Base-by-base conservation (phyloP, 2,329 filamentous ascomycete genomes). In the Colletotrichum higginsianum region DNA sequence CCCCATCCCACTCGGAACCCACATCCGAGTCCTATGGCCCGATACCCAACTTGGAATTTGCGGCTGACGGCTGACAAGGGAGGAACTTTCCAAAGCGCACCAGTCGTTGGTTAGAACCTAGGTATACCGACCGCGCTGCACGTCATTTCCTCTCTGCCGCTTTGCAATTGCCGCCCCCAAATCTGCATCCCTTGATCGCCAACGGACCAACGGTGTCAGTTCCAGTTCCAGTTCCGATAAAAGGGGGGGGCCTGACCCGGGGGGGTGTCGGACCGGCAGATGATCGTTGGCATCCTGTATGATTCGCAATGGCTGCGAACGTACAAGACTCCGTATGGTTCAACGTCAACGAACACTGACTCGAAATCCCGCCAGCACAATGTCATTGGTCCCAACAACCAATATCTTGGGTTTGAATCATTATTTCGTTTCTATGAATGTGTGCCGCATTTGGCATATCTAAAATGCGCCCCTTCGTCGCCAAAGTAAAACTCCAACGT, bases 381-480 rank as follows among this genome's bases (percentile, higher is more conserved):
- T n/a, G 30, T 35, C 30, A 35, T 6, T 40, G 53, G 12, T 4
- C 35, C 53, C 15, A 42, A 35, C 23, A 42, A 3, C 6, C n/a
- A 57, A 42, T 23, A 4, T 12, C 35, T 42, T 0, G 35, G n/a
- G 30, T 9, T 23, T 63, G 49, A 63, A 63, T 55, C 30, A 23
- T 67, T 50, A 66, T 38, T 40, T 66, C 58, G 46, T 60, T 50
- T 71, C 68, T 67, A 67, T 67, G 38, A 5, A 49, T 42, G 9
- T 4, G 4, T 23, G 38, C 13, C 38, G 16, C 35, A 13, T 18
- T 21, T 57, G 35, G 21, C 49, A 44, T 35, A 44, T 44, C 16
- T 40, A 21, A 30, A 26, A 56, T 15, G n/a, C 38, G 53, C 7
- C 21, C n/a, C 12, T 18, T 8, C 16, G 21, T 21, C 16, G 30